These are phyloP conservation scores for Blastocystis sp. DNA, from an alignment of 352 stramenopile species.

Conservation along the genomic window DNA sequence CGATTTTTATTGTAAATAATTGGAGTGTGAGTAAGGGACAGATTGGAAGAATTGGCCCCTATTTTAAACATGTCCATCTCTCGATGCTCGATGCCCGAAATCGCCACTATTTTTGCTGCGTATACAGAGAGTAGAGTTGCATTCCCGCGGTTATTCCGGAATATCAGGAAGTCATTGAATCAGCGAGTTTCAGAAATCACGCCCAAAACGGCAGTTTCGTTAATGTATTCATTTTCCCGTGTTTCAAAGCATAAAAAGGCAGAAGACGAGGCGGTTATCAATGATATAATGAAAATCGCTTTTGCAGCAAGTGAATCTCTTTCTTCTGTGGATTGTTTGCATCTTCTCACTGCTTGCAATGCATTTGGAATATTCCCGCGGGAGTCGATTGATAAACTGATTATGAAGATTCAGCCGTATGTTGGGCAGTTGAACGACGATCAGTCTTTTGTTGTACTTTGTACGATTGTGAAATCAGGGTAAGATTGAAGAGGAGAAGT, in stretches of 20 bases:
- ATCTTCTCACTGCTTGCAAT: neutral
- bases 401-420: neutral
- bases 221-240: neutral
- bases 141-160: neutral
- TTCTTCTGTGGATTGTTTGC: neutral
- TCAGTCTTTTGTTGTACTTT: neutral
- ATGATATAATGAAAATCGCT: neutral
- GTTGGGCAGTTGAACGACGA: neutral
- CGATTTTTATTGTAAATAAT: neutral
- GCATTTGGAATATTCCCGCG: neutral
- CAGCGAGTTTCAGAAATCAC: neutral
- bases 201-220: neutral
- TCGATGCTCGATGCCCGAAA: neutral
- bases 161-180: neutral
- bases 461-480: neutral
- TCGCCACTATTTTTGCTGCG: constrained; percentile 1
- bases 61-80: neutral
- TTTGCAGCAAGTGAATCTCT: neutral
- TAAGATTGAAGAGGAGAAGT: neutral
- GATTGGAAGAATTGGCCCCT: neutral
- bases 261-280: neutral
- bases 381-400: neutral
- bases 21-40: neutral
- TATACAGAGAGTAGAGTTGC: constrained; percentile 5
- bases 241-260: neutral